Percentiles rank a stretch among this genome's conserved stretches.
These are phyloP conservation scores for Scheffersomyces lignicola DNA, from an alignment of 1,139 yeast genomes.

Conservation along the genomic window DNA sequence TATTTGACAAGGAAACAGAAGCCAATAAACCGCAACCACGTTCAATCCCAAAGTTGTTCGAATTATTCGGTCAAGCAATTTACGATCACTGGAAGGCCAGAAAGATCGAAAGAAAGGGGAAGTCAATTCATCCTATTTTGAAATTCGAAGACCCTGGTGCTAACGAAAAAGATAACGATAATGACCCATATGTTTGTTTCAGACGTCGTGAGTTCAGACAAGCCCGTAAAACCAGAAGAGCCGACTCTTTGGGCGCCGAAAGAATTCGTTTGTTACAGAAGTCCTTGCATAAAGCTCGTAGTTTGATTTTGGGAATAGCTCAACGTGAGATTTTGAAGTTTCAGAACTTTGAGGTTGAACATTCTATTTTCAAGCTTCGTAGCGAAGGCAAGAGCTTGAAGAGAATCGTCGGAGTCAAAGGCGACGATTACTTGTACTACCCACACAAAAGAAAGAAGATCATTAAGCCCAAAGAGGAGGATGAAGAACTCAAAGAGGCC, in stretches of 20 bases:
- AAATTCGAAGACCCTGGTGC: slow-evolving; percentile 80
- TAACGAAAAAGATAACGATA: slow-evolving; percentile 82
- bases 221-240: slow-evolving; percentile 93
- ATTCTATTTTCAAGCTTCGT: slow-evolving; percentile 67
- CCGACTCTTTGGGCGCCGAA: slow-evolving; percentile 89
- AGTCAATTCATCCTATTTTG: slow-evolving; percentile 68
- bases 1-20: slow-evolving; percentile 50
- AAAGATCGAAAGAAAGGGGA: slow-evolving; percentile 70
- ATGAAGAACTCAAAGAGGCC: slow-evolving; percentile 23
- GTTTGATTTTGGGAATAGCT: slow-evolving; percentile 67
- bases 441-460: slow-evolving; percentile 77
- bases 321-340: slow-evolving; percentile 69
- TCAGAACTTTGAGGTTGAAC: slow-evolving; percentile 59
- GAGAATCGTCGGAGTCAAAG: slow-evolving; percentile 71
- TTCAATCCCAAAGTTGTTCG: slow-evolving; percentile 53
- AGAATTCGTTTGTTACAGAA: slow-evolving; percentile 71
- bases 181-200: slow-evolving; percentile 93
- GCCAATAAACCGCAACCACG: slow-evolving; percentile 31
- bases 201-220: slow-evolving; percentile 95
- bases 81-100: slow-evolving; percentile 84
- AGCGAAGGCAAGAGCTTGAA: slow-evolving; percentile 70
- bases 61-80: slow-evolving; percentile 62
- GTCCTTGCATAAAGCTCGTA: slow-evolving; percentile 78
- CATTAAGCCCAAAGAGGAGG: slow-evolving; percentile 37
- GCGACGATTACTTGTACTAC: slow-evolving; percentile 81